phyloP scores from a whole-genome alignment of 2,329 filamentous ascomycete species.

The Zasmidium cellare region DNA sequence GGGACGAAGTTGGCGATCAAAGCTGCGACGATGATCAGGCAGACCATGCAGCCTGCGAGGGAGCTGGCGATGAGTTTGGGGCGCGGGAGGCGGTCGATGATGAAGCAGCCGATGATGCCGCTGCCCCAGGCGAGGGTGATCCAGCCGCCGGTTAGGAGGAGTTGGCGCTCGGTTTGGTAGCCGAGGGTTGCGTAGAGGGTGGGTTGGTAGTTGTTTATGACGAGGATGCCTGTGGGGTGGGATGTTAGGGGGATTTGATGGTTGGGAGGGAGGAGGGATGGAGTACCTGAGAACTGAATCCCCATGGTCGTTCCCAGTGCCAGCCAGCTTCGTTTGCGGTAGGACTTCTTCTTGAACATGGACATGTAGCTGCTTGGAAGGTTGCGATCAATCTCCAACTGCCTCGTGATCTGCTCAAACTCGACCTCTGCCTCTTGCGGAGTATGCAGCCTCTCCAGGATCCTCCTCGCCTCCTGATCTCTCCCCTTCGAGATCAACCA shows the following conservation, averaged over 20 bases:
- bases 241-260: background rate
- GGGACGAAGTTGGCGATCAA: conserved; percentile 11
- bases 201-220: conserved; percentile 8
- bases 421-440: background rate
- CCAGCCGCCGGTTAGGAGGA: conserved; percentile 4
- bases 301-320: conserved; percentile 5
- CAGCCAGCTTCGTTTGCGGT: conserved; percentile 3
- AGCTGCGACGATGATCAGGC: conserved; percentile 14
- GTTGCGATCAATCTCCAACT: background rate
- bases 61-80: conserved; percentile 2
- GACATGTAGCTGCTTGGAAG: conserved; percentile 2
- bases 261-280: background rate
- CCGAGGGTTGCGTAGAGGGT: conserved; percentile 7
- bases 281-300: conserved; percentile 1
- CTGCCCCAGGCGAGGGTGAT: conserved; percentile 6
- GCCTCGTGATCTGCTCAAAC: conserved; percentile 3
- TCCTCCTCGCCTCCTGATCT: background rate
- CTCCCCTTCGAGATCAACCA: conserved; percentile 3
- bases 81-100: conserved; percentile 1
- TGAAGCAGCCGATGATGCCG: conserved; percentile 3
- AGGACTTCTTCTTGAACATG: conserved; percentile 6
- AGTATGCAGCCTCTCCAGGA: conserved; percentile 3
- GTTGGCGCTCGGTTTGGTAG: conserved; percentile 1
- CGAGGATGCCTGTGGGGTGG: background rate
- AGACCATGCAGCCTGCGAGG: conserved; percentile 11